A percentile compares a stretch with the other conserved stretches of the same genome.
These are phyloP conservation scores for Tothia fuscella DNA, from an alignment of 2,329 filamentous ascomycete species.

Conservation along the genomic window DNA sequence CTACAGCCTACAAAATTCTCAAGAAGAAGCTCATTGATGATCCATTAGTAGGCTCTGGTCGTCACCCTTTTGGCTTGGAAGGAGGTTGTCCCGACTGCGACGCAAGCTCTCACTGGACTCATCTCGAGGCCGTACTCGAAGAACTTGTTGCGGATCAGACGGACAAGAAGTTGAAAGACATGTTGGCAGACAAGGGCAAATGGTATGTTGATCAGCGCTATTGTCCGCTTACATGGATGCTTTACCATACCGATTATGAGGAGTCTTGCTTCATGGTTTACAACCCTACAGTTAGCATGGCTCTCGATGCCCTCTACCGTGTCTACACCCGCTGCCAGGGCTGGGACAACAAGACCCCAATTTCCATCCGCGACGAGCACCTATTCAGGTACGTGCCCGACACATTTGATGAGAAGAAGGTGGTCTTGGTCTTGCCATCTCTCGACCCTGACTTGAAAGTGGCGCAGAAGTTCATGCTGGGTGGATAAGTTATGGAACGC, in stretches of 20 bases:
- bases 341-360: no score
- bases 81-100: slow-evolving; percentile 3
- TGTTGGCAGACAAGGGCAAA: neutral
- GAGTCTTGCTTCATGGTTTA: neutral
- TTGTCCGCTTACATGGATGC: neutral
- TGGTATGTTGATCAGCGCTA: neutral
- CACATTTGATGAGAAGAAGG: no score
- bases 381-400: no score
- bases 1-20: slow-evolving; percentile 1
- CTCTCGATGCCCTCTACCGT: slow-evolving; percentile 1
- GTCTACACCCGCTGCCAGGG: neutral
- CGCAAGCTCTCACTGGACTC: neutral
- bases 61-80: neutral
- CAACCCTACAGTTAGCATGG: neutral
- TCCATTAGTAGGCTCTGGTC: no score
- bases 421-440: no score
- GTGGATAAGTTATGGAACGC: no score
- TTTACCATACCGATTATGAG: neutral
- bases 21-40: neutral
- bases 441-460: no score
- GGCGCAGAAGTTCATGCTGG: no score
- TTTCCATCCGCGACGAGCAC: no score
- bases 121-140: neutral
- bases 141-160: neutral
- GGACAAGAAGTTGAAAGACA: neutral